A percentile compares a stretch with the other conserved stretches of the same genome.
Evolutionary conservation across 179 eudicot species (phyloP).

Genomic region (Spergularia azorica): DNA sequence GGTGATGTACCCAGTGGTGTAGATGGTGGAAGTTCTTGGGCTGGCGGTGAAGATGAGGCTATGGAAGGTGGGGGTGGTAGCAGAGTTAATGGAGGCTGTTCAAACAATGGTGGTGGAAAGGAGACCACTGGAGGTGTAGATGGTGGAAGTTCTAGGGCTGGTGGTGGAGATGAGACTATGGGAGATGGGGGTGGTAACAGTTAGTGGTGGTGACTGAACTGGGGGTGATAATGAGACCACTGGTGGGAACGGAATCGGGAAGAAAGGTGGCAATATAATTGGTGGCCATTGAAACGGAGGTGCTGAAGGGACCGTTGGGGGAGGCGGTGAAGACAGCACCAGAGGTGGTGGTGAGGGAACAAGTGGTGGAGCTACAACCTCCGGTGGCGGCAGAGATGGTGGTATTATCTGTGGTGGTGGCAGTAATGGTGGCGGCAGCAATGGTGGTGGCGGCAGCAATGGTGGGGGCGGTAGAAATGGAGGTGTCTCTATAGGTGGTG

Average conservation of each 20-base stretch:
- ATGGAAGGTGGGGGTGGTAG: background rate
- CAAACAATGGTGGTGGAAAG: slow-evolving; percentile 6
- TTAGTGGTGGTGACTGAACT: background rate
- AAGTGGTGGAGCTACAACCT: slow-evolving; percentile 1
- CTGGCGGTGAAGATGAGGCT: slow-evolving; percentile 10
- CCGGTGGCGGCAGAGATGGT: background rate
- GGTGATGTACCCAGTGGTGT: slow-evolving; percentile 7
- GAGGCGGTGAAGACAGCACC: slow-evolving; percentile 13
- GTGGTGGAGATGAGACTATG: slow-evolving; percentile 5
- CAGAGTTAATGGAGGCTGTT: background rate
- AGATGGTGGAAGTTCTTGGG: slow-evolving; percentile 20
- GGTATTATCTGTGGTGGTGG: slow-evolving; percentile 16
- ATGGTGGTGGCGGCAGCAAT: slow-evolving; percentile 17
- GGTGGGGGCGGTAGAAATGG: slow-evolving; percentile 3
- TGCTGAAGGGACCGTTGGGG: background rate
- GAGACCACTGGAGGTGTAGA: slow-evolving; percentile 15
- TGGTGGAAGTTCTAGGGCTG: slow-evolving; percentile 16
- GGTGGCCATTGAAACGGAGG: slow-evolving; percentile 13
- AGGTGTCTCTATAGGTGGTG: background rate
- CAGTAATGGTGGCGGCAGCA: slow-evolving; percentile 13
- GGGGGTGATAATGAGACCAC: slow-evolving; percentile 22
- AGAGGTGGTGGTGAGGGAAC: slow-evolving; percentile 25
- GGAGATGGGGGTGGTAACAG: background rate
- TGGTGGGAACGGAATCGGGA: slow-evolving; percentile 16
- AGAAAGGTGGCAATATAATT: slow-evolving; percentile 1